Percentiles rank a stretch among this genome's conserved stretches.
Conservation (phyloP, 257 asterid species). For the Parsonsia alboflavescens region DNA sequence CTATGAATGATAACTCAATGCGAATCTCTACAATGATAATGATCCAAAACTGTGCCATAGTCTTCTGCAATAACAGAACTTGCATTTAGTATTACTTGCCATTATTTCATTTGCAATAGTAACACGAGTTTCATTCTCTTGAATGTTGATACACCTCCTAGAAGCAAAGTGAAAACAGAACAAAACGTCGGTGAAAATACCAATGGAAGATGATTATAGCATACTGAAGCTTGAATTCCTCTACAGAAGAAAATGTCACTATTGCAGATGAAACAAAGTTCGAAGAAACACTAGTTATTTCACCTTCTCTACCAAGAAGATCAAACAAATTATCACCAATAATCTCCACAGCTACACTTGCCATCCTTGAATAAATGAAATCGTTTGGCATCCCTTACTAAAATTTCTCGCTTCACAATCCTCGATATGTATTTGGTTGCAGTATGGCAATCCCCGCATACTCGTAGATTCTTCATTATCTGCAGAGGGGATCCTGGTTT, state of each 20-base stretch:
- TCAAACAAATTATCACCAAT: conserved; percentile 32
- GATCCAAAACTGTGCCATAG: background rate
- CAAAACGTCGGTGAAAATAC: background rate
- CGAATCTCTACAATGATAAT: background rate
- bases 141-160: background rate
- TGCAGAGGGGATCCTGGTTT: conserved; percentile 45
- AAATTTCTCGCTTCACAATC: conserved; percentile 45
- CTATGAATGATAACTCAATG: background rate
- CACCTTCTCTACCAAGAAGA: background rate
- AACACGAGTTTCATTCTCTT: background rate
- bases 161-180: background rate
- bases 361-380: conserved; percentile 64
- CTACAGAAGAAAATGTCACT: too few relatives aligned
- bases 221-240: conserved; percentile 1
- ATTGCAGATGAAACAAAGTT: background rate
- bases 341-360: conserved; percentile 52
- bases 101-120: background rate
- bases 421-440: conserved; percentile 51
- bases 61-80: background rate
- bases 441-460: conserved; percentile 67
- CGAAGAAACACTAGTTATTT: too few relatives aligned
- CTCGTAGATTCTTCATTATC: conserved; percentile 60
- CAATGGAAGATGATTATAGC: background rate
- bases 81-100: background rate
- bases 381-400: conserved; percentile 55